Percentiles rank a stretch among this genome's conserved stretches.
phyloP scores from a whole-genome alignment of 2,329 filamentous ascomycete genomes.

The Ceratocystis eucalypticola region DNA sequence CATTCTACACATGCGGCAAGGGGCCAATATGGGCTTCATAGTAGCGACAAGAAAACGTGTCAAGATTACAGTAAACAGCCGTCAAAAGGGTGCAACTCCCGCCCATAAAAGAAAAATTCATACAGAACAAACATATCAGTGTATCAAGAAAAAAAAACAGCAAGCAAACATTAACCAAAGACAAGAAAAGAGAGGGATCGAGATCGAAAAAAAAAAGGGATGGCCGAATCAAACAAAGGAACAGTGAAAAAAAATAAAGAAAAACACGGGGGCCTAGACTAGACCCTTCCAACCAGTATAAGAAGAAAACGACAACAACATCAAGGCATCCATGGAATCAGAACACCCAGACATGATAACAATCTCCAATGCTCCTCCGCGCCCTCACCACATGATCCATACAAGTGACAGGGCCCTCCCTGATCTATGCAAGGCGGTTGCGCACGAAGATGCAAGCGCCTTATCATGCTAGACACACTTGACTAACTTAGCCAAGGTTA shows the following conservation, averaged over 20 bases:
- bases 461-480: neutral
- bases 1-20: neutral
- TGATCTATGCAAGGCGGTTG: neutral
- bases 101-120: neutral
- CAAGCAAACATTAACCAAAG: constrained; percentile 1
- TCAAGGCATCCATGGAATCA: neutral
- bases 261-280: neutral
- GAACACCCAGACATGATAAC: neutral
- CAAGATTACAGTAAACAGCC: constrained; percentile 7
- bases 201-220: neutral
- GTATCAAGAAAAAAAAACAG: constrained; percentile 8
- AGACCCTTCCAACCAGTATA: neutral
- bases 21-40: neutral
- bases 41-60: neutral
- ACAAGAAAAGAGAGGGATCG: constrained; percentile 6
- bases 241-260: constrained; percentile 2
- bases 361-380: neutral
- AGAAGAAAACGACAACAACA: neutral
- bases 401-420: neutral
- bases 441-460: neutral
- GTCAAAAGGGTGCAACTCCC: constrained; percentile 4
- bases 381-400: neutral
- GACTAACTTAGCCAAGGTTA: neutral
- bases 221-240: constrained; percentile 4
- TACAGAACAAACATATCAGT: constrained; percentile 9